Base-by-base conservation (phyloP, 306 rosid genomes). In the Lotus japonicus region DNA sequence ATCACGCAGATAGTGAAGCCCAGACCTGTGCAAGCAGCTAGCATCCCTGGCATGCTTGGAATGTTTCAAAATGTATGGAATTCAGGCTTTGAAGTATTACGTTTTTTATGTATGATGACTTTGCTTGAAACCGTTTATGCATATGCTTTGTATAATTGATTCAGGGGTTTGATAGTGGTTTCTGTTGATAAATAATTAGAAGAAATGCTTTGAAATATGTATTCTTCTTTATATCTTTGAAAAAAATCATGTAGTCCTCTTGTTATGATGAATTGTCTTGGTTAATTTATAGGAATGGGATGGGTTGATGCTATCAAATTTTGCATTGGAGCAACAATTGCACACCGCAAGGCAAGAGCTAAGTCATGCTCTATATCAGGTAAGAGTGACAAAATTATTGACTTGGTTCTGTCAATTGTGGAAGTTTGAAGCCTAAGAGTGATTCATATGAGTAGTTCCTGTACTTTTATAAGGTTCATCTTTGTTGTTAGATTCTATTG, bases 11-110 rank as follows among this genome's bases (percentile, higher is more conserved):
- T 95, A 70, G 99, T 95, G 83, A 88, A 88, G 88, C 99, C 99
- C 64, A 83, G 97, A 76, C 97, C 97, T 68, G 82, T 84, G 49
- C 99, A 95, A 80, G 97, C 99, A 74, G 99, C 99, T 72, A 95
- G 99, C 79, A 91, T 95, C 58, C 99, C 97, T 38, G 97, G 99
- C 72, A 95, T 95, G 99, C 95, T 95, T 14, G 96, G 95, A 77
- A 88, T 95, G 96, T 91, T 95, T 83, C 97, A 90, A 83, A 87
- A 84, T 78, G 99, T 95, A 90, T 77, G 92, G 39, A 23, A 46
- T 71, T 75, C n/a, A 51, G 46, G 58, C 53, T 71, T 9, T 64
- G 42, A 64, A 17, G 64, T 38, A 58, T 42, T 45, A 54, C 14
- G 17, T 11, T 45, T 52, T 55, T 63, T 57, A 35, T 28, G 28